phyloP scores from a whole-genome alignment of 2,329 filamentous ascomycete genomes.

The Triangularia setosa region DNA sequence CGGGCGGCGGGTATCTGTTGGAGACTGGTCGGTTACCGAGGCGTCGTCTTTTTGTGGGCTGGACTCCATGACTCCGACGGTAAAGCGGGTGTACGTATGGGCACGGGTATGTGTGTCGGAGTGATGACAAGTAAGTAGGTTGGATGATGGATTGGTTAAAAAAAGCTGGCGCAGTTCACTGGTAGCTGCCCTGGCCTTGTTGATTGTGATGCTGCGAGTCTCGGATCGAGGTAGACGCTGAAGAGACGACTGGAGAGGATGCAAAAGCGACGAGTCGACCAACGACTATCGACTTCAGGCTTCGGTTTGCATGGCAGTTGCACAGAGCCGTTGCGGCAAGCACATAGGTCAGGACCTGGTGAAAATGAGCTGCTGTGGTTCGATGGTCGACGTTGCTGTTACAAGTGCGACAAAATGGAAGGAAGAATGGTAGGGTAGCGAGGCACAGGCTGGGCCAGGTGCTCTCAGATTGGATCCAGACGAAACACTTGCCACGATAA shows the following conservation, averaged over 20 bases:
- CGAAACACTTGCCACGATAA: neutral
- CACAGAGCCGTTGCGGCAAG: conserved; percentile 1
- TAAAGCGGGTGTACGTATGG: neutral
- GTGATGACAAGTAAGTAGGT: no score
- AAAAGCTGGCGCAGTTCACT: no score
- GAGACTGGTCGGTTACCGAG: conserved; percentile 40
- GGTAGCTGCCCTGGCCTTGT: no score
- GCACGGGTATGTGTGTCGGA: neutral
- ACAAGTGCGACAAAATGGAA: neutral
- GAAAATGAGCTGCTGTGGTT: neutral
- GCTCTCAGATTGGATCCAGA: neutral
- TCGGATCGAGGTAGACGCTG: neutral
- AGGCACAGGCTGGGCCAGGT: neutral
- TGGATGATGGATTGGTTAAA: no score
- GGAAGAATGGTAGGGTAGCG: neutral
- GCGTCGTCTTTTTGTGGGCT: conserved; percentile 34
- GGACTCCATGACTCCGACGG: conserved; percentile 37
- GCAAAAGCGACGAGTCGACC: neutral
- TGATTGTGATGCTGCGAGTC: neutral
- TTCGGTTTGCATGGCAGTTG: conserved; percentile 11
- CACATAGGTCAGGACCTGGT: neutral
- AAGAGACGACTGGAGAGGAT: neutral
- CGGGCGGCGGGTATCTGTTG: conserved; percentile 48
- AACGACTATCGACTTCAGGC: neutral
- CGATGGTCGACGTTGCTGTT: neutral